These are phyloP conservation scores for Phanerodontia chrysosporium DNA, from an alignment of 768 basidiomycete genomes.

Conservation along the genomic window DNA sequence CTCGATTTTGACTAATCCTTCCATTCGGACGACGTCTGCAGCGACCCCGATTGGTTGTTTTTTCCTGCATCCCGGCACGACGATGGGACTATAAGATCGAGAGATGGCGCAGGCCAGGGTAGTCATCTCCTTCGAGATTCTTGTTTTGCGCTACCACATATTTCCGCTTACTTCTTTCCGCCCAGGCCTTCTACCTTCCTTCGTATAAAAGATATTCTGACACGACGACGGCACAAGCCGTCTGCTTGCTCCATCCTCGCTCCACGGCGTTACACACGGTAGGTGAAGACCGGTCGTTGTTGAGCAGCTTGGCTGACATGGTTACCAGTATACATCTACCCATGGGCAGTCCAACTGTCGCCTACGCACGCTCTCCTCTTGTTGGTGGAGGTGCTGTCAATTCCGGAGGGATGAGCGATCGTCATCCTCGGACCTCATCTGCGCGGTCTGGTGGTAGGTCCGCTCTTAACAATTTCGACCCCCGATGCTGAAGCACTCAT, in stretches of 20 bases:
- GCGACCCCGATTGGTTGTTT: conserved; percentile 7
- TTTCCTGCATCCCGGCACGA: background rate
- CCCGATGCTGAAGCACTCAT: background rate
- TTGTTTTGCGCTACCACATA: background rate
- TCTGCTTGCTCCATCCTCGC: background rate
- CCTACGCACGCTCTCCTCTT: background rate
- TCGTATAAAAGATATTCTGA: background rate
- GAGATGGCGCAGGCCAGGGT: background rate
- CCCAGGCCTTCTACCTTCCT: background rate
- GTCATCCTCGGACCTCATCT: background rate
- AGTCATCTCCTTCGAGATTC: background rate
- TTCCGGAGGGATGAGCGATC: background rate
- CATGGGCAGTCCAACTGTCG: conserved; percentile 6
- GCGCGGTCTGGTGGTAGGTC: background rate
- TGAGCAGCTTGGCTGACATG: background rate
- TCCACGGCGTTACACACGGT: conserved; percentile 5
- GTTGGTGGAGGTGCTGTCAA: background rate
- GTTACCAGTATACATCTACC: conserved; percentile 6
- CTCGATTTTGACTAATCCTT: conserved; percentile 16
- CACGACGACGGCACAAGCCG: background rate
- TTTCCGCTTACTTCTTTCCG: background rate
- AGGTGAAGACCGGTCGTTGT: background rate
- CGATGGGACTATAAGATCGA: conserved; percentile 11
- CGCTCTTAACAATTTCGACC: background rate
- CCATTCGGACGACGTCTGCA: conserved; percentile 6